Evolutionary conservation across 768 basidiomycete genomes (phyloP).

Genomic region (Sporobolomyces roseus): DNA sequence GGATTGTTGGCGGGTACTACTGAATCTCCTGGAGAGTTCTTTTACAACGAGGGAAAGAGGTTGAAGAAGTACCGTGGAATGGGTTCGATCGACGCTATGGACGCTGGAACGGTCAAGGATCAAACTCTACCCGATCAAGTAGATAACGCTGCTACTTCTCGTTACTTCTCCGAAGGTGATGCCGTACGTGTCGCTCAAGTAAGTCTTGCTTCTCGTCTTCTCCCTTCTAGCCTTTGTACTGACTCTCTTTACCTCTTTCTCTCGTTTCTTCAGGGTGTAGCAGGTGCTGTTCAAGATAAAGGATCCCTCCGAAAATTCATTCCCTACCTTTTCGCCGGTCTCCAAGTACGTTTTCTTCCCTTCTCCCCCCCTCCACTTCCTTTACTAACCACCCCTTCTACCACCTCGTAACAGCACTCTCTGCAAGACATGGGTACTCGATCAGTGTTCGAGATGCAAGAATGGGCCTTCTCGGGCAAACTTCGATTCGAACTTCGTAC

Average conservation of each 20-base stretch:
- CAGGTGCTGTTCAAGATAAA: slow-evolving; percentile 95
- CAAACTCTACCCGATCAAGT: slow-evolving; percentile 44
- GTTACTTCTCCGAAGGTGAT: slow-evolving; percentile 91
- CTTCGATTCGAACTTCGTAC: slow-evolving; percentile 91
- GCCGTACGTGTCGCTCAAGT: slow-evolving; percentile 80
- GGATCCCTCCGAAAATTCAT: slow-evolving; percentile 89
- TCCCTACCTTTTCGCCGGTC: slow-evolving; percentile 56
- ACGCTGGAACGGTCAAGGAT: slow-evolving; percentile 64
- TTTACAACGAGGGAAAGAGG: slow-evolving; percentile 97
- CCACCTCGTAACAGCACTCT: too few species aligned
- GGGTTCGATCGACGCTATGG: slow-evolving; percentile 73
- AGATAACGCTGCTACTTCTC: slow-evolving; percentile 83
- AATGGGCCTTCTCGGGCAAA: slow-evolving; percentile 61
- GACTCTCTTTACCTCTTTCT: neutral
- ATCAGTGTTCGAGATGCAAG: slow-evolving; percentile 63
- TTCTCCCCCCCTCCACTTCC: too few species aligned
- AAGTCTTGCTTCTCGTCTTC: slow-evolving; percentile 9
- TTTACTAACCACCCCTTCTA: too few species aligned
- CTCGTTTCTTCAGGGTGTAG: slow-evolving; percentile 65
- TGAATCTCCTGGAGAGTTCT: slow-evolving; percentile 97
- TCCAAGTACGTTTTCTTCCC: too few species aligned
- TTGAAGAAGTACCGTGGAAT: slow-evolving; percentile 99
- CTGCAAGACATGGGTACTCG: slow-evolving; percentile 85
- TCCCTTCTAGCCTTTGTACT: neutral
- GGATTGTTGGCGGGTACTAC: slow-evolving; percentile 90